Base-by-base conservation (phyloP, 2,329 filamentous ascomycete species). In the Cephalotrichum gorgonifer region DNA sequence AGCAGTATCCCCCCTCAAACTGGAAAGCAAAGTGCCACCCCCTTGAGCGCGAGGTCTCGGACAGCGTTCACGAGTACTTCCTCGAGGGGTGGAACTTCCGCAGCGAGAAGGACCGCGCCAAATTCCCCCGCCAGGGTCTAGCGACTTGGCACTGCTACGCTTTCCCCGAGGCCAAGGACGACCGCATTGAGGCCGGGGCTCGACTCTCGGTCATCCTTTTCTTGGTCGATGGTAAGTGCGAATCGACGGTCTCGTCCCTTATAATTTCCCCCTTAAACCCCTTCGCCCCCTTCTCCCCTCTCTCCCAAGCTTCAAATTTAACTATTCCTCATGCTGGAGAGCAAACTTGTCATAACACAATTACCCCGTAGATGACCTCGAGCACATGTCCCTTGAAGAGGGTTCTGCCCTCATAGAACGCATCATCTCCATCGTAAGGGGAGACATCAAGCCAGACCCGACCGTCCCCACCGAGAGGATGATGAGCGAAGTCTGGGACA, bases 141-240 rank as follows among this genome's bases (percentile, higher is more conserved):
- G 47, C 47, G 2, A 66, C 64, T 1, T 71, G 67, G 52, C 55
- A 63, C 6, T 65, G 65, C 48, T 69, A 63, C 48, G 49, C 51
- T 28, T 50, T 51, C 43, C 67, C 67, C 0, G 51, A 54, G 26
- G 63, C 67, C 1, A 26, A 55, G 17, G 62, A 69, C 49, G 65
- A 68, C 46, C 54, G 69, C 2, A 68, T 71, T 22, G 43, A 55
- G 9, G 66, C 61, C 44, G 67, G 62, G 1, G 69, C 66, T 52
- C 54, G 58, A 3, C 56, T 73, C 0, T 50, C 70, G 6, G 67
- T 67, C 1, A 26, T 70, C 1, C 53, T 69, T 1, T 72, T 72
- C 48, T 51, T 72, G 1, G 60, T 71, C 26, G 68, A 73, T 53
- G 69, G 68, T 68, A 14, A 35, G 38, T 44, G n/a, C n/a, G n/a